Evolutionary conservation across 169 alveolate species (phyloP), one percentile per base, ranked within the genome.

Genomic region (Nephromyces sp.): DNA sequence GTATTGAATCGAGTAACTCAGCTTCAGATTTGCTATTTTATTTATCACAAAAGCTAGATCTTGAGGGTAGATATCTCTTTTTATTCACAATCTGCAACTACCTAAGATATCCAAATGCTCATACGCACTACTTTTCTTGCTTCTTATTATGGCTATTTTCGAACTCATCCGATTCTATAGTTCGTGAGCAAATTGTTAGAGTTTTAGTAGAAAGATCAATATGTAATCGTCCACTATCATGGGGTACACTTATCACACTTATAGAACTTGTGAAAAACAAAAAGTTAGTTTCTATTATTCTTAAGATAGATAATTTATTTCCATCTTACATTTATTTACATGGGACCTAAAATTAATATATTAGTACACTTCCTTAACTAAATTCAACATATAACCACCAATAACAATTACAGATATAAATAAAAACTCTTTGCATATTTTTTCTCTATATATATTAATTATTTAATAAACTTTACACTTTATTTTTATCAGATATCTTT

Each of bases 211-310:
- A 94, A 85, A 85, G 98, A 66, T 78, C 92, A 8, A 81, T 91
- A 57, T 94, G 90, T 0, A 94, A 94, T 68, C 86, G 94, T 29
- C 97, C 97, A 22, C 94, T 94, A 35, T 98, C 99, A 32, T 97
- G 99, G 99, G 99, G 99, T 22, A 81, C 96, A 27, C 77, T 89
- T 74, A 87, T 92, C 67, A 92, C 97, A 31, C 93, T 95, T 78
- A 83, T 95, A 61, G 97, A 95, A 82, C 90, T 96, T 29, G 84
- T 95, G 70, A 92, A 91, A 77, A 92, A 91, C 82, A 95, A 93
- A 5, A 34, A 75, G 80, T 66, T 2, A 5, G 67, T n/a, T 6
- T 87, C 87, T 74, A 90, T 88, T 75, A 75, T 85, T 52, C 86
- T 87, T 31, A 75, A 85, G 82, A 82, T n/a, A n/a, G n/a, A n/a